phyloP scores from a whole-genome alignment of 129 eudicot genomes.

The Tagetes erecta region DNA sequence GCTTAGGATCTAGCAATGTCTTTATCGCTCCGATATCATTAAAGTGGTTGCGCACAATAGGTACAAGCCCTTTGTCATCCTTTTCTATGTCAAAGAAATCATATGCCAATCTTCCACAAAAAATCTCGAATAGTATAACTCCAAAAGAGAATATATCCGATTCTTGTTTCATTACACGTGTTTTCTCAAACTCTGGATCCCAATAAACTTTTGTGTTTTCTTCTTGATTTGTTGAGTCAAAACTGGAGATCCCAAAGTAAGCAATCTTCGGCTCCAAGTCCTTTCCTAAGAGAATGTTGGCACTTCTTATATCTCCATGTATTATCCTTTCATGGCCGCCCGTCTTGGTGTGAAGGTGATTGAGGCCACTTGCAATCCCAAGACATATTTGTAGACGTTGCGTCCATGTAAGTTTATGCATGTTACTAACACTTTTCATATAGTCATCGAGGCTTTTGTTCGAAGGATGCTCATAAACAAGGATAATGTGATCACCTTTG shows the following conservation, averaged over 20 bases:
- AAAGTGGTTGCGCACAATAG: too few species aligned
- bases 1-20: too few species aligned
- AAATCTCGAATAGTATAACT: not conserved
- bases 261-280: conserved; percentile 8
- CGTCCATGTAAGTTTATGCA: not conserved
- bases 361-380: conserved; percentile 2
- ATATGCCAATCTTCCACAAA: not conserved
- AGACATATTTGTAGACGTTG: not conserved
- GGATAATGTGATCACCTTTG: conserved; percentile 2
- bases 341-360: conserved; percentile 6
- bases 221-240: not conserved
- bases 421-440: not conserved
- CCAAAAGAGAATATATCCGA: not conserved
- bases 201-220: not conserved
- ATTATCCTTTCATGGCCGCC: not conserved
- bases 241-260: conserved; percentile 6
- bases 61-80: too few species aligned
- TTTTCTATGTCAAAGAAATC: too few species aligned
- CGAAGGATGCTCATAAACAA: conserved; percentile 14
- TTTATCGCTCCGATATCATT: too few species aligned
- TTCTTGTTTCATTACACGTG: not conserved
- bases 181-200: not conserved
- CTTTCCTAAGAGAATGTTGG: not conserved
- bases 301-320: conserved; percentile 2
- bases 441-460: conserved; percentile 1